Base-by-base conservation (phyloP, 2,329 filamentous ascomycete species). In the Trichoderma semiorbis region DNA sequence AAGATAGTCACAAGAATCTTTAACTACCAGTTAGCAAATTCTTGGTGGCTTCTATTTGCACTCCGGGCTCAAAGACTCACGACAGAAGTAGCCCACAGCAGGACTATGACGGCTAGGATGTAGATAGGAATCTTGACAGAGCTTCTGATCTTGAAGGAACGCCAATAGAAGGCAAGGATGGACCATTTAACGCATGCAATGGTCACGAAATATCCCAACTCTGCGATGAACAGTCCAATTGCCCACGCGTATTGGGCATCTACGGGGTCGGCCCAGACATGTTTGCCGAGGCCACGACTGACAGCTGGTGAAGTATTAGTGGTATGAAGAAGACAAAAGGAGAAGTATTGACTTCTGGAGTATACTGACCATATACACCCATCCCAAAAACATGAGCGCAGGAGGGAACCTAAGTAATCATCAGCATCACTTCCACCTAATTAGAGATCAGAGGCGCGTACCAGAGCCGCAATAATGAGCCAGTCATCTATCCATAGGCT, bases 151-250 rank as follows among this genome's bases (percentile, higher is more conserved):
- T 71, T 72, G 69, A 78, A 77, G 4, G 73, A 73, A 6, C 77
- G 73, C 76, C 76, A 78, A 65, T 78, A 78, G 24, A 77, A 76
- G 11, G 74, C 69, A 12, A 78, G 72, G 24, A 75, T 77, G 21
- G 77, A 77, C 68, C 71, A 73, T 21, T 78, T 78, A 50, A 76
- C 75, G 2, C 69, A 72, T 2, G 69, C 30, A 21, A 78, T 26
- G 14, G 72, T 75, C 16, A 76, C 10, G 10, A 74, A 70, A 11
- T 78, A 77, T 10, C 66, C 65, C 7, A 75, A 28, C 18, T 78
- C 76, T 5, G 76, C 71, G 30, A 75, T 69, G 71, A 78, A 78
- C 16, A 77, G 70, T 3, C 68, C 74, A 2, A 75, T n/a, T 0
- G 76, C 74, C 73, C 72, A 77, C 0, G 74, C 76, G 16, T 72